Base-by-base conservation (phyloP, 768 basidiomycete species). In the Tricholoma matsutake region DNA sequence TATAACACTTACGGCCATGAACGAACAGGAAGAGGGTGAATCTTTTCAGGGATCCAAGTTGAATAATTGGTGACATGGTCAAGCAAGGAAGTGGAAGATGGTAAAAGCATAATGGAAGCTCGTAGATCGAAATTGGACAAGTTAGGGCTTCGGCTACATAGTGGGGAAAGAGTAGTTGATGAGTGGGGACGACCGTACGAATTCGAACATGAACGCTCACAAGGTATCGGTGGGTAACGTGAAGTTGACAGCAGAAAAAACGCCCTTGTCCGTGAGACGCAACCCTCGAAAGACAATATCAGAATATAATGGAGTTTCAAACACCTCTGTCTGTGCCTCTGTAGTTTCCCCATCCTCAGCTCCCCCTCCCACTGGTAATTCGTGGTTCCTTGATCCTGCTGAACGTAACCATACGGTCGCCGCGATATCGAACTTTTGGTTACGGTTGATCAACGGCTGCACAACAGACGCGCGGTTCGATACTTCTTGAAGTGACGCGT, bases 81-180 rank as follows among this genome's bases (percentile, higher is more conserved):
- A 0, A 75, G 61, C 2, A 67, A 66, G 8, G 75, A 76, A 1
- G 75, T 68, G 1, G 71, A 63, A 2, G 69, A 69, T 3, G 75
- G 76, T 53, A 75, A 58, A n/a, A 78, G 70, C 13, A 74, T 68
- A 20, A 78, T 73, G 7, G 76, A 73, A 3, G 71, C 78, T 18
- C 76, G 71, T 32, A 79, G 66, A 64, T 79, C 76, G 29, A 72
- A 70, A 52, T 67, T 68, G 4, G 64, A 61, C 37, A 78, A 62
- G 3, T 68, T 56, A 1, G 43, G n/a, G 8, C 64, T 65, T 56
- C 66, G 70, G 55, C 73, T 75, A 43, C 16, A 37, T 39, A 39
- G 14, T 39, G 9, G 54, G n/a, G 39, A 31, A 13, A 13, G 7
- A 18, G 22, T 25, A 25, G 3, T 25, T 49, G 13, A 37, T 49